Base-by-base conservation (phyloP, 1,284 basidiomycete species). In the Xerocomus cyaneibrunnescens region DNA sequence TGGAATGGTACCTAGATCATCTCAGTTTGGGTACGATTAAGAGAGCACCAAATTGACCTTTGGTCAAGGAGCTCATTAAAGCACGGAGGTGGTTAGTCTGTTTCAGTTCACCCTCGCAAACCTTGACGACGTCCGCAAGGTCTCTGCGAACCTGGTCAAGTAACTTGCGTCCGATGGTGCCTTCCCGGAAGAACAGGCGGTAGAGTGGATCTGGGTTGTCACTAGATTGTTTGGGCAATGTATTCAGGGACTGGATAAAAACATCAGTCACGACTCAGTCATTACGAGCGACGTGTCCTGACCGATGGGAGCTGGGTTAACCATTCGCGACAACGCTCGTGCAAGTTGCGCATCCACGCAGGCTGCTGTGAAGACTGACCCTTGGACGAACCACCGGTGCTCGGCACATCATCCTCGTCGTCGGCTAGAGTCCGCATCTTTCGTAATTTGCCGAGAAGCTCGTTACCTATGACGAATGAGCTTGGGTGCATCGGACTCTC, bases 1-100 rank as follows among this genome's bases (percentile, higher is more conserved):
- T 0, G 94, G 94, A 34, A 96, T 90, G 3, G 89, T 91, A 38
- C 89, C 92, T 94, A 59, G 1, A 37, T 50, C 28, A 32, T 32
- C 32, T 58, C 44, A 53, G 32, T 31, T 45, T 57, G 37, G 57
- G 34, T 46, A 25, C n/a, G 28, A 39, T 30, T 3, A 25, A 22
- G 35, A 39, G 14, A 13, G 6, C 31, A 22, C 35, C 8, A 4
- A 23, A 61, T 72, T 54, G 58, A 87, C 94, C 93, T 77, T 95
- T 95, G 14, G 87, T 94, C 52, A 97, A 73, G 37, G 87, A 82
- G 59, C 89, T 91, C 83, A 96, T 88, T 32, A 97, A 76, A 4
- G 81, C 85, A 35, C 94, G 88, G 25, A 96, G 75, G 65, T 96
- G 92, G 68, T 97, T 98, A 2, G 94, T 97, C 72, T 96, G 95